These are phyloP conservation scores for Eucalyptus erythrocorys DNA, from an alignment of 345 rosid species.

Conservation along the genomic window DNA sequence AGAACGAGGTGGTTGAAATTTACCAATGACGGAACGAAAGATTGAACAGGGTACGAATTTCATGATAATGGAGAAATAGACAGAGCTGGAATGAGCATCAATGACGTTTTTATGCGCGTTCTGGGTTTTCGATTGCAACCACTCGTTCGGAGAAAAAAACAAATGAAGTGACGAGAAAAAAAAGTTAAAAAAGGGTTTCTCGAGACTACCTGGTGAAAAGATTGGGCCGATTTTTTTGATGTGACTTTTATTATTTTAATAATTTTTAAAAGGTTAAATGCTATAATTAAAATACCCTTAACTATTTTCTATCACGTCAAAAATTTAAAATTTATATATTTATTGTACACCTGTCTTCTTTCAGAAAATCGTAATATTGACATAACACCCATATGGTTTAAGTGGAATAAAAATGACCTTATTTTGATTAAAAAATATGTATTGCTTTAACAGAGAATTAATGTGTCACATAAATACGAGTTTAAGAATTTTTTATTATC, in stretches of 20 bases:
- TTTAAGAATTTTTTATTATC: too few relatives aligned
- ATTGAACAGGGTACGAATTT: not conserved
- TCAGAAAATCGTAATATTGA: not conserved
- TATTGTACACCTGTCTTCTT: too few relatives aligned
- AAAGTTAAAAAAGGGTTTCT: not conserved
- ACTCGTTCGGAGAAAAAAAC: not conserved
- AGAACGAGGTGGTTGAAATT: not conserved
- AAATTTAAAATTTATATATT: too few relatives aligned
- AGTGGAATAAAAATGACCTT: too few relatives aligned
- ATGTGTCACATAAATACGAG: too few relatives aligned
- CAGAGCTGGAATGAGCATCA: not conserved
- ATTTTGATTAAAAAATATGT: too few relatives aligned
- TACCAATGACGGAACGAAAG: not conserved
- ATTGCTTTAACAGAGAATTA: fast-evolving
- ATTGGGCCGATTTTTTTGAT: not conserved
- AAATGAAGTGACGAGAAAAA: not conserved
- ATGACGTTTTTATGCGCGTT: not conserved
- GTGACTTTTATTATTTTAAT: not conserved
- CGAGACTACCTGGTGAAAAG: not conserved
- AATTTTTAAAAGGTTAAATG: not conserved
- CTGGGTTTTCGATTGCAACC: not conserved
- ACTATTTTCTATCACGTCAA: too few relatives aligned
- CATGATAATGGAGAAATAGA: not conserved
- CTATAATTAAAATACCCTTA: not conserved
- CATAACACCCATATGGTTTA: not conserved